Base-by-base conservation (phyloP, 495 filamentous ascomycete species). In the Penicillium egyptiacum region DNA sequence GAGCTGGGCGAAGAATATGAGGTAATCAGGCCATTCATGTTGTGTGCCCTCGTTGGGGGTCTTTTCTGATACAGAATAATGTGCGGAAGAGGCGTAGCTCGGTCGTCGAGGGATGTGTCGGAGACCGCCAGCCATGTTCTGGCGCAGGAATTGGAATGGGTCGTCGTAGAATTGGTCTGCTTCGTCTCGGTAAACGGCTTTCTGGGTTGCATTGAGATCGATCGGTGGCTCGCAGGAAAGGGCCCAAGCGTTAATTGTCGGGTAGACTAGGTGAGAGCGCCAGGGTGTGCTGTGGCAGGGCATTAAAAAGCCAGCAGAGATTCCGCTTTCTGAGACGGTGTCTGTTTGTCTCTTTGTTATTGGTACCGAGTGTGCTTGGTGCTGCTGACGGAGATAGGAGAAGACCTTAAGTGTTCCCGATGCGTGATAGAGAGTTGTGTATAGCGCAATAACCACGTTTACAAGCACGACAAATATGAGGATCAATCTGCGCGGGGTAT, bases 261-360 rank as follows among this genome's bases (percentile, higher is more conserved):
- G 82, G 63, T 90, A 81, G 39, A 92, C 78, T 31, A 98, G 80
- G 65, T 92, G 90, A 6, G 87, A 89, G 55, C 91, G 88, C 95
- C 94, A 98, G n/a, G 94, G 93, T 9, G 92, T 97, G 61, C 88
- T 89, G 77, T 98, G 95, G 73, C 94, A 98, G 16, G 95, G 94
- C 81, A 94, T 96, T n/a, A 98, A 80, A 73, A 98, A 97, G 4
- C 87, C 90, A 7, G 85, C 87, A 37, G 90, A 91, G 28, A 87
- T 85, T 30, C 66, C 68, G 1, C 58, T 19, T 8, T 47, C 26
- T 1, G 51, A 42, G 19, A 23, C 40, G 0, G 50, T 31, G 22
- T 31, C 39, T 45, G 17, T 46, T 58, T 44, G 22, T 20, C 20
- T 22, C 35, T 42, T 31, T 31, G 40, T 48, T 56, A 53, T 45